Evolutionary conservation across 352 stramenopile species (phyloP), one percentile per base, ranked within the genome.

Genomic region (Phytophthora ramorum): DNA sequence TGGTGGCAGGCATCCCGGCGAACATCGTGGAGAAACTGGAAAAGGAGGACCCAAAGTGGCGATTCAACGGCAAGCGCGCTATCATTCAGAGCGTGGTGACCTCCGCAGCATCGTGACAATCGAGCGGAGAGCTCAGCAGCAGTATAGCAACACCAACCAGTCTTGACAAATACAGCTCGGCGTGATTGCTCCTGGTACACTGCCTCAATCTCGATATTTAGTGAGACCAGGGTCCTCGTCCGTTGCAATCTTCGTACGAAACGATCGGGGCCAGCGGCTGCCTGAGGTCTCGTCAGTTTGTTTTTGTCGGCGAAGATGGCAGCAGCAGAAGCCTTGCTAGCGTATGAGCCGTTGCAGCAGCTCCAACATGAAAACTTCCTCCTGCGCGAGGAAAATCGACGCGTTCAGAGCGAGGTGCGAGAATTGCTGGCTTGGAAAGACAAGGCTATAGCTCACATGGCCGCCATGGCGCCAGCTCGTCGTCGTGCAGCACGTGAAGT

Each of bases 331-430:
- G 70, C 61, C 32, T 59, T 89, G 69, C 63, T 87, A 4, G 78
- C 82, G 13, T 89, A 71, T 54, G 76, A 88, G 67, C 79, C 79
- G 3, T 64, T 91, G 60, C 68, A 84, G 43, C 71, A 84, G 41
- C 69, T 91, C 3, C 71, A 91, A 61, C 81, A 85, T 49, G 78
- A 85, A 26, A 91, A 91, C 69, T 91, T 83, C 53, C 69, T 85
- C 22, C 54, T 91, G 26, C 82, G 79, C 16, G 79, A 89, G 30
- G 76, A 89, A 63, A 88, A 85, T 46, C 69, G 75, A 3, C 61
- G 72, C 41, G 35, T 87, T 46, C 74, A 76, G 16, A 81, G 65
- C 22, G 70, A 91, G 43, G 69, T 90, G 26, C 69, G 69, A 22
- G 83, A 90, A 60, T 49, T 91, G 38, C 61, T 88, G 49, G 62